These are phyloP conservation scores for Antitrichia curtipendula DNA, from an alignment of 225 moss, liverwort and hornwort species.

Conservation along the genomic window DNA sequence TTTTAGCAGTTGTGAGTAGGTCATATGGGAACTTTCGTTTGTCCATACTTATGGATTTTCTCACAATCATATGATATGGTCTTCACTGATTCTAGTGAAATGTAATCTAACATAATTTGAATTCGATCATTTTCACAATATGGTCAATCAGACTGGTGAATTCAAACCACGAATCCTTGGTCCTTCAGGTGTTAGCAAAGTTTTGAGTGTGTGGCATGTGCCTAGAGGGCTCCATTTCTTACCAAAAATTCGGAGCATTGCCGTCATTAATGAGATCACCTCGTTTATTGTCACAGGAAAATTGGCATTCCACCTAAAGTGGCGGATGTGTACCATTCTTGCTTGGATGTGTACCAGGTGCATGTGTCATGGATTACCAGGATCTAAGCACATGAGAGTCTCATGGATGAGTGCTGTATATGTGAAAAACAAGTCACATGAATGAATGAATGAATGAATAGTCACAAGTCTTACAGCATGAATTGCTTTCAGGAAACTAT, in stretches of 20 bases:
- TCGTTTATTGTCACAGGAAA: background rate
- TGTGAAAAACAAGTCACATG: too few relatives aligned
- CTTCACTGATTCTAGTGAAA: background rate
- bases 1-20: background rate
- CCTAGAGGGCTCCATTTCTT: background rate
- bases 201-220: background rate
- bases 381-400: slow-evolving; percentile 16
- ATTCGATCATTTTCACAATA: background rate
- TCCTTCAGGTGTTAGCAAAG: background rate
- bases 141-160: background rate
- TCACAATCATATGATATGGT: background rate
- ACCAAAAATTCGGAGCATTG: background rate
- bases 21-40: background rate
- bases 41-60: background rate
- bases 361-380: slow-evolving; percentile 14
- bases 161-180: background rate
- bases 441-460: too few relatives aligned
- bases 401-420: slow-evolving; percentile 13
- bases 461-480: too few relatives aligned
- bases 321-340: background rate
- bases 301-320: background rate
- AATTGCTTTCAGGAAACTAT: too few relatives aligned
- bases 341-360: slow-evolving; percentile 14
- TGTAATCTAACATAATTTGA: background rate
- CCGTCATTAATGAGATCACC: background rate